Evolutionary conservation across 148 eudicot species (phyloP), one percentile per base, ranked within the genome.

Genomic region (Hydrangea macrophylla): DNA sequence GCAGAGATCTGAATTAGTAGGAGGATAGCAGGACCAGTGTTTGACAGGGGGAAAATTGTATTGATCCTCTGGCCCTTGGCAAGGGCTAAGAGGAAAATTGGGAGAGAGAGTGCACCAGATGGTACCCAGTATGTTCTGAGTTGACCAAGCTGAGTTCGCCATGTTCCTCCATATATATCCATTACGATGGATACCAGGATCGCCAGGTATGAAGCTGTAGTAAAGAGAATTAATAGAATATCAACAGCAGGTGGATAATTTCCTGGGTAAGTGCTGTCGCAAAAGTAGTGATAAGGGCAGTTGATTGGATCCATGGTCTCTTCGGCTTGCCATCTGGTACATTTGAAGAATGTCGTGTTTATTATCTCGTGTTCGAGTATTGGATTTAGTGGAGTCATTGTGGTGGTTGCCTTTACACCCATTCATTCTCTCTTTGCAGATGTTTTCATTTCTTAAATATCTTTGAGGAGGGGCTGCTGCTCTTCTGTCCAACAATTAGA

Each of bases 201-300:
- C 36, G 78, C 62, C 54, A 76, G 37, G 73, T 76, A 81, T 7
- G 74, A 74, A 10, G 64, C 48, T 2, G 68, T 12, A 0, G 55
- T 27, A 45, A 81, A 56, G 55, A 64, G 17, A 28, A 81, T 35
- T 0, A 71, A 75, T 1, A 70, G 7, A 56, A 25, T 60, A 32
- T 79, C 83, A 0, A 81, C 60, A 57, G 72, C 65, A 4, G 71
- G 55, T 0, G 73, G 76, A 72, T 84, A 84, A 33, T 84, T 74
- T 4, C 80, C 83, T 0, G 78, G 65, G 54, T 76, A 79, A 36
- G 68, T 63, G 76, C 80, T 81, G 72, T 74, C 76, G 79, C 88
- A 84, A 70, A 76, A 82, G 83, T 84, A 84, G 56, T 84, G 88
- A 76, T 81, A 79, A 53, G 85, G 85, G 67, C 88, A 84, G 67